Evolutionary conservation across 2,329 filamentous ascomycete species (phyloP).

Genomic region (Xylariaceae sp.): DNA sequence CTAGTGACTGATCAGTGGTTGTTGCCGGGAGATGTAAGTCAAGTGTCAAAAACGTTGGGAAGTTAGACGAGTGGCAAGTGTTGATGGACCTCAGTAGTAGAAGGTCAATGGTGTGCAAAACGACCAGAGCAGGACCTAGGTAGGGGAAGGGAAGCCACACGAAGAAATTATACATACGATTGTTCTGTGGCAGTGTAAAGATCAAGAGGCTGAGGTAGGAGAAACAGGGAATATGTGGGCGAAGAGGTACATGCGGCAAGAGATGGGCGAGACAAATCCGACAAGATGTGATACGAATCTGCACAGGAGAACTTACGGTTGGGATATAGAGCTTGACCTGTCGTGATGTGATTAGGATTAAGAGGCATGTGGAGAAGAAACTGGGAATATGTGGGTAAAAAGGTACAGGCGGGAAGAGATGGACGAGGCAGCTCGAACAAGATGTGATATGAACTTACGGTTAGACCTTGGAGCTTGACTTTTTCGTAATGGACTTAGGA

Average conservation of each 20-base stretch:
- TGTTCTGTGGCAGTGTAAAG: background rate
- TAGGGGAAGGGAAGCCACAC: background rate
- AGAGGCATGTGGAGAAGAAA: too few relatives aligned
- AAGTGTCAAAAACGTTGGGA: background rate
- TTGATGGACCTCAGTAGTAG: background rate
- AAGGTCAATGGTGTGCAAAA: background rate
- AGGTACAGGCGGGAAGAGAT: background rate
- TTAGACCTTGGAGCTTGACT: too few relatives aligned
- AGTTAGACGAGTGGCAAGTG: background rate
- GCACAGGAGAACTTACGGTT: too few relatives aligned
- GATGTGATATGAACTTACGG: too few relatives aligned
- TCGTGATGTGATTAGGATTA: too few relatives aligned
- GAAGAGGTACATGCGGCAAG: too few relatives aligned
- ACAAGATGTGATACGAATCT: too few relatives aligned
- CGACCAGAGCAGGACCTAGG: background rate
- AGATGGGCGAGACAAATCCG: too few relatives aligned
- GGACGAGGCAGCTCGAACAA: background rate
- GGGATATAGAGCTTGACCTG: too few relatives aligned
- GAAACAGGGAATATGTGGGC: too few relatives aligned
- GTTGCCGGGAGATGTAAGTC: background rate
- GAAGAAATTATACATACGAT: constrained; percentile 4
- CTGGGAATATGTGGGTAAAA: background rate
- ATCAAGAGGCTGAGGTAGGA: background rate
- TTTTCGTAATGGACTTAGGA: too few relatives aligned
- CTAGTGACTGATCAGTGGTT: background rate